phyloP scores from a whole-genome alignment of 495 filamentous ascomycete species.

The Aspergillus saccharolyticus region DNA sequence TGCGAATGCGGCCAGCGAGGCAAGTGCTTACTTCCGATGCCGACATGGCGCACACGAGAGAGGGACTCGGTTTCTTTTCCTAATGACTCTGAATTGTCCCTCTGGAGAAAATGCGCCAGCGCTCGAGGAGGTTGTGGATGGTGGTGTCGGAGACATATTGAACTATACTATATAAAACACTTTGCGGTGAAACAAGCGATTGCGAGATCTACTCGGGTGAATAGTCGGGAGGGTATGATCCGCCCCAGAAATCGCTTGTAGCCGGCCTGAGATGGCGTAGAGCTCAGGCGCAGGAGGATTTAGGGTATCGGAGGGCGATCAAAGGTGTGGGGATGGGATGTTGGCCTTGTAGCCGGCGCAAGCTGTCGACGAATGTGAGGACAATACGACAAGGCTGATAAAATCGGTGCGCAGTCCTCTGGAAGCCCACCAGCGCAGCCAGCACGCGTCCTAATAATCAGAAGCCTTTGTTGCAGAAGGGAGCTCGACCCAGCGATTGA shows the following conservation, averaged over 20 bases:
- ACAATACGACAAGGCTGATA: neutral
- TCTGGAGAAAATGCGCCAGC: slow-evolving; percentile 75
- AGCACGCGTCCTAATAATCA: neutral
- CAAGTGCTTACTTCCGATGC: slow-evolving; percentile 76
- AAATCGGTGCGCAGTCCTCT: neutral
- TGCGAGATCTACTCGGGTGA: neutral
- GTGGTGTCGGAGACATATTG: slow-evolving; percentile 81
- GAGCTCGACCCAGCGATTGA: neutral
- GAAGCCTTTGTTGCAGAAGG: neutral
- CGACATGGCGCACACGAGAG: slow-evolving; percentile 92
- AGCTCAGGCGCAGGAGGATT: neutral
- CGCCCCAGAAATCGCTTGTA: neutral
- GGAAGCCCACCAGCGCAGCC: neutral
- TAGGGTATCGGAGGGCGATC: too few species aligned
- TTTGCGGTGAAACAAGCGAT: too few species aligned
- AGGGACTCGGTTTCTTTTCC: slow-evolving; percentile 91
- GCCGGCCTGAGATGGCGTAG: neutral
- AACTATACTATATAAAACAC: neutral
- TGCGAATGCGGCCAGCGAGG: slow-evolving; percentile 20
- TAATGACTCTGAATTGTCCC: slow-evolving; percentile 79
- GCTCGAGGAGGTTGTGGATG: slow-evolving; percentile 77
- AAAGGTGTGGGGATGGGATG: neutral
- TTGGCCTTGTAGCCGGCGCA: neutral
- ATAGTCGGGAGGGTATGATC: neutral
- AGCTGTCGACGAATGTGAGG: neutral